Evolutionary conservation across 164 flowering plant genomes (phyloP), one percentile per base, ranked within the genome.

Genomic region (Tetrastigma voinierianum): DNA sequence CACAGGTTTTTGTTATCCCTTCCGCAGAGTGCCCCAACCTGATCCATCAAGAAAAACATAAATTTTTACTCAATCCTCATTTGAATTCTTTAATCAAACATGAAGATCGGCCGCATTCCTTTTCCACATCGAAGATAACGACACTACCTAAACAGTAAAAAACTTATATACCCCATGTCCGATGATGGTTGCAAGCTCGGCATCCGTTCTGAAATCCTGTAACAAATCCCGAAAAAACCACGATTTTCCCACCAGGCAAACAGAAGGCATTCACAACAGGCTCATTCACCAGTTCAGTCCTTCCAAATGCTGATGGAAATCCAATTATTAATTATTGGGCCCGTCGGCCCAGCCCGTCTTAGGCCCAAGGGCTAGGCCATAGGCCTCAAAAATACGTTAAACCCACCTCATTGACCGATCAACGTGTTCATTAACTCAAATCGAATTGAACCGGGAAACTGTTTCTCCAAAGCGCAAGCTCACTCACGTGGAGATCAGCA

Each of bases 171-270:
- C 96, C 98, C 89, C 97, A 76, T 95, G 98, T 49, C 88, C 91
- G 65, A 92, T 72, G 24, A 92, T 75, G 0, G 99, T 90, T 12
- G 97, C 96, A 45, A 95, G 70, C 84, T 90, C 99, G 0, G 84
- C 79, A 83, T 95, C 95, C 9, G 82, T 46, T 23, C 63, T 64
- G 67, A 95, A 95, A 70, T 92, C 88, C 7, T 83, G 66, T 7
- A 92, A 80, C 80, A n/a, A 92, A 78, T 7, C 98, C 98, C 0
- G 96, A 88, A 57, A 87, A 91, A 10, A 94, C 95, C 21, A 91
- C 90, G 63, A 94, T 89, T 80, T 90, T 94, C 56, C 98, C 98
- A 45, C 96, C 97, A 7, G 98, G 98, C 60, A 91, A 77, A 67
- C 98, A 94, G 49, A 91, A 88, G 1, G 98, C 98, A 83, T 91